Base-by-base conservation (phyloP, 1,284 basidiomycete genomes). In the Sporisorium exsertum region DNA sequence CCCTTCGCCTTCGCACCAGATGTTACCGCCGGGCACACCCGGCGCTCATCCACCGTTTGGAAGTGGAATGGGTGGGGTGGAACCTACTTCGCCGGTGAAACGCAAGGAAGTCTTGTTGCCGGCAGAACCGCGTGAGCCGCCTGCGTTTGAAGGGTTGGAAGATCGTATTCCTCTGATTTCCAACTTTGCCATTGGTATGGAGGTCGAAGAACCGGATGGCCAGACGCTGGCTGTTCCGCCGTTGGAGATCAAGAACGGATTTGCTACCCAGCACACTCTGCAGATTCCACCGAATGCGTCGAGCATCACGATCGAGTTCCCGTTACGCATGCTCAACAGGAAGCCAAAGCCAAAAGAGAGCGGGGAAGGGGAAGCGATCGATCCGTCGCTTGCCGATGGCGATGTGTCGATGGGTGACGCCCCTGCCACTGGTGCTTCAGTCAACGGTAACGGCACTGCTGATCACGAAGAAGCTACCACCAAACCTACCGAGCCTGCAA, bases 271-370 rank as follows among this genome's bases (percentile, higher is more conserved):
- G 47, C 74, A 77, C 51, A 63, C 69, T n/a, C 40, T 77, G 3
- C 74, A 72, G 45, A 64, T 77, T 13, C 62, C 74, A 46, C 69
- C 69, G 5, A 69, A 64, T 7, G 64, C 69, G 16, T 66, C 62
- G 18, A 62, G 55, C 22, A 66, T 69, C 13, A 63, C 66, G 16
- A 55, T 72, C 24, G 59, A 63, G 32, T 77, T 77, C 27, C 66
- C 69, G 15, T 60, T 77, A 1, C 45, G 70, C 1, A 63, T 70
- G 52, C 52, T 77, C 1, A 40, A 54, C 10, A 62, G 51, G 47
- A 58, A 61, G 33, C 0, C 29, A 12, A 55, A 50, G 47, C 6
- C 43, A 27, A 49, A 29, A 18, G 50, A 56, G 33, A 45, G 20
- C 26, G 59, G 45, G 40, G 20, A 35, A 4, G 63, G 18, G 12